Percentiles rank a stretch among this genome's conserved stretches.
Evolutionary conservation across 2,329 filamentous ascomycete genomes (phyloP).

Genomic region (Colletotrichum costaricense): DNA sequence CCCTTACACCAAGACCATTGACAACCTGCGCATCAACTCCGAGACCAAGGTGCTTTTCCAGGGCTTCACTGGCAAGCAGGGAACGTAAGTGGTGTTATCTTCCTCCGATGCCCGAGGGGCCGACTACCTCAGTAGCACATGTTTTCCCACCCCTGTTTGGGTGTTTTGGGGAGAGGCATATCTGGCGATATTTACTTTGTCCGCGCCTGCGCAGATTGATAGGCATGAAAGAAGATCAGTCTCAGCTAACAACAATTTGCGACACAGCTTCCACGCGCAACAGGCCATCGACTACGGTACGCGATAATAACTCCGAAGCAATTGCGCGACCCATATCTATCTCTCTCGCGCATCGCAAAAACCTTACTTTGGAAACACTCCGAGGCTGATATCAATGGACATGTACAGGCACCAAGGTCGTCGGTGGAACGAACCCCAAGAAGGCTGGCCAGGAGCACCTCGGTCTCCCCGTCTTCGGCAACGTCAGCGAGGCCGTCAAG

Average conservation of each 20-base stretch:
- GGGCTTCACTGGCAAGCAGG: constrained; percentile 97
- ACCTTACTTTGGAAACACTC: not conserved
- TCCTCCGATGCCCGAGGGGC: constrained; percentile 6
- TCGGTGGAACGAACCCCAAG: constrained; percentile 98
- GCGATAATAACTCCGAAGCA: constrained; percentile 35
- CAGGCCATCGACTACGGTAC: constrained; percentile 99
- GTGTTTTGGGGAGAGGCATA: not conserved
- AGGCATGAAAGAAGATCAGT: not conserved
- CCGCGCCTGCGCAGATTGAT: not conserved
- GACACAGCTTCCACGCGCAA: constrained; percentile 88
- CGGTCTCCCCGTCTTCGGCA: constrained; percentile 91
- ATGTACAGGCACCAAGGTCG: constrained; percentile 88
- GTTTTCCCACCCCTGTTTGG: constrained; percentile 11
- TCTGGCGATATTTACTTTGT: constrained; percentile 2
- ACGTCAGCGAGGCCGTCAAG: constrained; percentile 88
- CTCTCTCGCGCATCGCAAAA: not conserved
- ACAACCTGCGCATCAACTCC: constrained; percentile 91
- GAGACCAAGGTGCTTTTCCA: constrained; percentile 97
- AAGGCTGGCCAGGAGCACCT: constrained; percentile 94
- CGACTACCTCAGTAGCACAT: not conserved
- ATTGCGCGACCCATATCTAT: not conserved
- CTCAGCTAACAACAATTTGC: constrained; percentile 11
- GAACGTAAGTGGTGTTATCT: constrained; percentile 74
- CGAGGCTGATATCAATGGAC: constrained; percentile 44
- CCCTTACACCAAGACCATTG: constrained; percentile 77